phyloP scores from a whole-genome alignment of 2,329 filamentous ascomycete species.

The Stagonosporopsis vannaccii region DNA sequence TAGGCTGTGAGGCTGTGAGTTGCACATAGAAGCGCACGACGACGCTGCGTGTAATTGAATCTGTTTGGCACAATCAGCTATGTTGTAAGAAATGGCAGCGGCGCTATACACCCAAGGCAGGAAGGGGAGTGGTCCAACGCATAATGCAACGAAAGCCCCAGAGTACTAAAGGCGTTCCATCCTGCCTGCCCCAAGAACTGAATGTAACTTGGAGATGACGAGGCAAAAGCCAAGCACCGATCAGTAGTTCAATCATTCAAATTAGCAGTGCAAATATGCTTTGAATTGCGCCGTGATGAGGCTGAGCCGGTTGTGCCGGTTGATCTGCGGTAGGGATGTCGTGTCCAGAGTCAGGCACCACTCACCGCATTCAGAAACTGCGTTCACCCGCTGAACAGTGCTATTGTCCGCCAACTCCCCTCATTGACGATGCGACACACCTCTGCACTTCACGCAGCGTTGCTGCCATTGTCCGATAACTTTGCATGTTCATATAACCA shows the following conservation, averaged over 20 bases:
- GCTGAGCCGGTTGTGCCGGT: slow-evolving; percentile 8
- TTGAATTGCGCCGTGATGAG: neutral
- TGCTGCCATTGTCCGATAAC: slow-evolving; percentile 6
- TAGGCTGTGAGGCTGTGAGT: too few relatives aligned
- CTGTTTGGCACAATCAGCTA: neutral
- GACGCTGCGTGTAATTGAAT: too few relatives aligned
- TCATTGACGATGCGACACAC: slow-evolving; percentile 6
- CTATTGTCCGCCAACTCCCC: slow-evolving; percentile 8
- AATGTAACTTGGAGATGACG: neutral
- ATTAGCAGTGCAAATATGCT: neutral
- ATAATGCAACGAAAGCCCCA: too few relatives aligned
- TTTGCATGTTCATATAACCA: slow-evolving; percentile 1
- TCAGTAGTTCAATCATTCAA: neutral
- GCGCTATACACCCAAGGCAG: neutral
- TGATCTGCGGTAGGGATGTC: slow-evolving; percentile 15
- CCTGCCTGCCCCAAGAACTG: too few relatives aligned
- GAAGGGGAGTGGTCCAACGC: neutral
- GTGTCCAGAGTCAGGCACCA: slow-evolving; percentile 6
- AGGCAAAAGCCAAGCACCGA: neutral
- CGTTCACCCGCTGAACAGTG: slow-evolving; percentile 18
- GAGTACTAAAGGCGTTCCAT: too few relatives aligned
- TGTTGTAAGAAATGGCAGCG: neutral
- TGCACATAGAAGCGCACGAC: too few relatives aligned
- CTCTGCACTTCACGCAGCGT: slow-evolving; percentile 2
- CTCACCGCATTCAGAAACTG: slow-evolving; percentile 12